A percentile compares a stretch with the other conserved stretches of the same genome.
Conservation (phyloP, 176 grass and related monocot species). For the sorghum (Sorghum bicolor) region Sorghum_bicolor_NCBIv3 NC_012875.2:41762501-41763000, state of each 20-base stretch:
- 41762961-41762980: conserved; percentile 63
- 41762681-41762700: conserved; percentile 81
- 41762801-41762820: not conserved
- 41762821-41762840: conserved; percentile 22
- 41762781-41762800: conserved; percentile 49
- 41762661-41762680: conserved; percentile 70
- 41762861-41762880: conserved; percentile 81
- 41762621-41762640: not conserved
- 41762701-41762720: conserved; percentile 76
- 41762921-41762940: conserved; percentile 56
- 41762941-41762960: conserved; percentile 73
- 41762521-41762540: conserved; percentile 73
- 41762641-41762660: conserved; percentile 74
- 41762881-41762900: conserved; percentile 80
- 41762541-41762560: conserved; percentile 67
- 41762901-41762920: conserved; percentile 52
- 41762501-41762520: conserved; percentile 61
- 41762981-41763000: conserved; percentile 50
- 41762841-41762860: conserved; percentile 29
- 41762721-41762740: conserved; percentile 53
- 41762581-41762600: not conserved
- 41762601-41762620: not conserved
- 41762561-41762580: conserved; percentile 55
- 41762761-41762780: conserved; percentile 61
- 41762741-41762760: conserved; percentile 68